A percentile compares a stretch with the other conserved stretches of the same genome.
phyloP scores from a whole-genome alignment of 305 asterid species.

The Ilex paraguariensis region DNA sequence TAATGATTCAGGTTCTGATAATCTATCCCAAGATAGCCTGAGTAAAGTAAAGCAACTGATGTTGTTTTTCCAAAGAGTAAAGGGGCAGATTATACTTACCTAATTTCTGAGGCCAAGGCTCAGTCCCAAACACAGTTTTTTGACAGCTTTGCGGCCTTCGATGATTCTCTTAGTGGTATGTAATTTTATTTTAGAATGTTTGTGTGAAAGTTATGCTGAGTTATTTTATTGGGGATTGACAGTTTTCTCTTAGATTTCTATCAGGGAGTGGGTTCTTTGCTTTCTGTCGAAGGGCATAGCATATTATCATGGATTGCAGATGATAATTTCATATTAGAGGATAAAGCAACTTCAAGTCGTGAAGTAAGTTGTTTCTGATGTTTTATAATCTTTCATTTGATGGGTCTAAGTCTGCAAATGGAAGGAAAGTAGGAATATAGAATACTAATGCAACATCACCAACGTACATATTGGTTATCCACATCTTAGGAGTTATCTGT shows the following conservation, averaged over 20 bases:
- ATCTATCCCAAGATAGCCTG: constrained; percentile 9
- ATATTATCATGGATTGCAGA: constrained; percentile 58
- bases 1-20: constrained; percentile 23
- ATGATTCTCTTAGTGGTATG: constrained; percentile 48
- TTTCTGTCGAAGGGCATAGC: constrained; percentile 60
- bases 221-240: constrained; percentile 20
- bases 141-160: constrained; percentile 15
- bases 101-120: constrained; percentile 71
- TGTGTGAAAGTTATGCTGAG: constrained; percentile 9
- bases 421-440: too few relatives aligned
- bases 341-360: constrained; percentile 34
- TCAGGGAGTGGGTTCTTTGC: constrained; percentile 61
- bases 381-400: background rate
- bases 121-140: constrained; percentile 18
- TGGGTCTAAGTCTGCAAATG: too few relatives aligned
- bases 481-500: too few relatives aligned
- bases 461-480: too few relatives aligned
- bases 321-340: constrained; percentile 63
- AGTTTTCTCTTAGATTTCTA: constrained; percentile 43
- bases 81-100: constrained; percentile 73
- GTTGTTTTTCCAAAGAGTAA: constrained; percentile 59
- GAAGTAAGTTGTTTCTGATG: constrained; percentile 36
- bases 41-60: constrained; percentile 44
- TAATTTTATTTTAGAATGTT: too few relatives aligned
- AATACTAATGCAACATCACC: too few relatives aligned